Evolutionary conservation across 371 early-diverging fungal genomes (phyloP), one percentile per base, ranked within the genome.

Genomic region (Rhizopus delemar): DNA sequence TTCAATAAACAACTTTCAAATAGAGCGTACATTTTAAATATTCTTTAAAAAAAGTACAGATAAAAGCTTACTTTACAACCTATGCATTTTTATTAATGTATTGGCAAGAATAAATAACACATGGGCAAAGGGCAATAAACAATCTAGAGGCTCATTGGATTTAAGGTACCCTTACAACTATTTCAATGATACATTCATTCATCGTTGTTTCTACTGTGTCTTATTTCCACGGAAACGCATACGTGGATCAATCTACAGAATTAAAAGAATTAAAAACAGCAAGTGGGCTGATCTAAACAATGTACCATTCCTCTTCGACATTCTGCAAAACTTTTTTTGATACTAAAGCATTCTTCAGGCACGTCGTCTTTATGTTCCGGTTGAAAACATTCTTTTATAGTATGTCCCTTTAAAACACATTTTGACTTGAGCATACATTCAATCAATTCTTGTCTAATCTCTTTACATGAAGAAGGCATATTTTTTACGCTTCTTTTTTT

Each of bases 351-450:
- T 62, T 85, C 82, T 16, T 66, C 61, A 6, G 90, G 90, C 1
- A 90, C 82, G 46, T 84, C 66, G 43, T 70, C 65, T 29, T 77
- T 82, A 51, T 87, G 80, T 51, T 87, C 86, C 60, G 80, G 58
- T 41, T 79, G 82, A 43, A 87, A 82, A 59, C 90, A 90, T 57
- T 88, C 89, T 36, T 81, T 72, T 0, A 87, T 86, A 6, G 80
- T 74, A 41, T 86, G 78, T 33, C 87, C 79, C 35, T 77, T 74
- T 15, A 87, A 62, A 5, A 90, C 86, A 63, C 90, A 90, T 46
- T 90, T 78, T 12, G 90, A 89, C 62, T 86, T 86, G 59, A 88
- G 74, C 66, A 90, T 82, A 66, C 90, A 90, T 56, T 88, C 84
- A 48, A 86, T 85, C 39, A 87, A 73, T 41, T 88, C 89, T 52